Conservation (phyloP, 1,284 basidiomycete genomes). For the Papiliotrema nemorosa region DNA sequence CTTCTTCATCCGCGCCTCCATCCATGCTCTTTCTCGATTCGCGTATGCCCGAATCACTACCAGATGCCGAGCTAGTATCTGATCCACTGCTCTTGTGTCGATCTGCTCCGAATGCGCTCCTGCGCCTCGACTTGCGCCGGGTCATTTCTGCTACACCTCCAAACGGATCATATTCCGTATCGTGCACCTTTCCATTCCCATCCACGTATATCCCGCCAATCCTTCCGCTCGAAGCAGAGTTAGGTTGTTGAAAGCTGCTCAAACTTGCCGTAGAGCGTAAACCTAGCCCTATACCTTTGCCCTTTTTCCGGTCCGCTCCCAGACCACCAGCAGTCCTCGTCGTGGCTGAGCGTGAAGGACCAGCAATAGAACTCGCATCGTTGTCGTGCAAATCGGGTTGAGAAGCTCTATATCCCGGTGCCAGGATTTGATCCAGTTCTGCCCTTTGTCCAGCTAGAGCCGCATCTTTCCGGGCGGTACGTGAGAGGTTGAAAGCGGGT, state of each 20-base stretch:
- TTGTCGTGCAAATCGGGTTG: constrained; percentile 17
- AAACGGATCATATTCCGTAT: constrained; percentile 50
- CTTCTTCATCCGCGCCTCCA: constrained; percentile 27
- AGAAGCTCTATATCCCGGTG: constrained; percentile 36
- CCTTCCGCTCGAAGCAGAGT: not conserved
- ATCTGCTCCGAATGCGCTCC: constrained; percentile 42
- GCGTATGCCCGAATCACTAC: constrained; percentile 11
- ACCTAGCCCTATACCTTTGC: constrained; percentile 13
- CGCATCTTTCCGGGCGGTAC: constrained; percentile 32
- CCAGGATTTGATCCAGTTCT: constrained; percentile 44
- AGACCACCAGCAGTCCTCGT: constrained; percentile 34
- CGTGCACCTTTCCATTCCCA: constrained; percentile 43
- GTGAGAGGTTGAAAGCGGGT: constrained; percentile 32
- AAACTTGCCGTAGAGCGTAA: constrained; percentile 18
- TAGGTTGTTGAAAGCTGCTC: constrained; percentile 16
- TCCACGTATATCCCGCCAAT: constrained; percentile 43
- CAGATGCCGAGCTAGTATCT: constrained; percentile 12
- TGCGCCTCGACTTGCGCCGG: constrained; percentile 33
- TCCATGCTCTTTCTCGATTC: constrained; percentile 10
- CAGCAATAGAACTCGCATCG: constrained; percentile 25
- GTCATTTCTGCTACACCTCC: constrained; percentile 41
- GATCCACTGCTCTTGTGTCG: constrained; percentile 22
- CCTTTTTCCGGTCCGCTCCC: constrained; percentile 14
- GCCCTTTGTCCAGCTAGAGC: constrained; percentile 35
- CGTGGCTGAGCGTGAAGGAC: constrained; percentile 24